These are phyloP conservation scores for Beauveria australis DNA, from an alignment of 2,329 filamentous ascomycete genomes.

Conservation along the genomic window DNA sequence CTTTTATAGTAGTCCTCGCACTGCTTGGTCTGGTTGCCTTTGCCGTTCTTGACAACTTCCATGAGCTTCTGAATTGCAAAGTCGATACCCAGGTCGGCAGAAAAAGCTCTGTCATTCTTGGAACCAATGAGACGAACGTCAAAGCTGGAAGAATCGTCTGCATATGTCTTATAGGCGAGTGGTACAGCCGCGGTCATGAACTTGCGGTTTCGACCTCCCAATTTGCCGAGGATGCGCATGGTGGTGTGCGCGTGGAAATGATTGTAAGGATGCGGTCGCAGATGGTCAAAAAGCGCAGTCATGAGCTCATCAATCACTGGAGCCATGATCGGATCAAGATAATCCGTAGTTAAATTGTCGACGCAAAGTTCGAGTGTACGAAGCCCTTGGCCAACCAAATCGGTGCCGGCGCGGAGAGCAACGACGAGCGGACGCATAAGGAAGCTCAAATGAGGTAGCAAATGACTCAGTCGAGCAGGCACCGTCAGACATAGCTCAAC, in stretches of 20 bases:
- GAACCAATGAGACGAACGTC: slow-evolving; percentile 86
- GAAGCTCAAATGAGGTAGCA: slow-evolving; percentile 90
- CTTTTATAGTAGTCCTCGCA: slow-evolving; percentile 82
- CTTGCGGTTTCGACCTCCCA: slow-evolving; percentile 90
- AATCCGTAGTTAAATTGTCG: slow-evolving; percentile 95
- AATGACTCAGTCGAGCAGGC: slow-evolving; percentile 84
- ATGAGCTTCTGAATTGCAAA: slow-evolving; percentile 80
- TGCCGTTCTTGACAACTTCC: slow-evolving; percentile 61
- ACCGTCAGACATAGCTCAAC: slow-evolving; percentile 96
- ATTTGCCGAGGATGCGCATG: slow-evolving; percentile 92
- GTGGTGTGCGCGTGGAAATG: slow-evolving; percentile 98
- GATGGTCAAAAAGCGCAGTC: slow-evolving; percentile 92
- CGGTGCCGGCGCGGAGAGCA: slow-evolving; percentile 80
- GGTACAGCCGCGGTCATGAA: slow-evolving; percentile 85
- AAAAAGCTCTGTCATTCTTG: slow-evolving; percentile 81
- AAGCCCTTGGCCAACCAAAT: slow-evolving; percentile 89
- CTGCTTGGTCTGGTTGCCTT: slow-evolving; percentile 48
- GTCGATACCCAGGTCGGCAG: slow-evolving; percentile 77
- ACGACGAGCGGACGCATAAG: slow-evolving; percentile 97
- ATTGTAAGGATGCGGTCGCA: slow-evolving; percentile 87
- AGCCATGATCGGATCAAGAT: slow-evolving; percentile 97
- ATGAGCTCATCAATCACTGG: slow-evolving; percentile 98
- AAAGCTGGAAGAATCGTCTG: slow-evolving; percentile 81
- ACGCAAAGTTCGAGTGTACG: slow-evolving; percentile 93
- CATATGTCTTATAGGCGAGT: slow-evolving; percentile 74